Conservation (phyloP, 495 filamentous ascomycete genomes). For the Margaritispora aquatica region DNA sequence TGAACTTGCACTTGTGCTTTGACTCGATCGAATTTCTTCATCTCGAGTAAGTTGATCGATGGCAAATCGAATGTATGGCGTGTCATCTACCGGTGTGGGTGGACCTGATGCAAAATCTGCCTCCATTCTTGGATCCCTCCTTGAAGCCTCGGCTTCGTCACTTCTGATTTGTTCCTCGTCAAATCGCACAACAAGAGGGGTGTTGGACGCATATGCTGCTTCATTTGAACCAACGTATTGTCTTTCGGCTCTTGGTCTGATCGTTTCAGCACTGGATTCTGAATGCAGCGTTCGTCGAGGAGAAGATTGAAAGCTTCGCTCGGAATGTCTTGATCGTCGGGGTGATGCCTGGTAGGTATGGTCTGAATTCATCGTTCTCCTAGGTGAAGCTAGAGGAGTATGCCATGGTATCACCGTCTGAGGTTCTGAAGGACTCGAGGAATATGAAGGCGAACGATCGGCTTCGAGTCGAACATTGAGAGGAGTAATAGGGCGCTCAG, state of each 20-base stretch:
- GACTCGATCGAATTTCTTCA: constrained; percentile 39
- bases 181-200: constrained; percentile 29
- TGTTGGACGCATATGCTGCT: constrained; percentile 12
- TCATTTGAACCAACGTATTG: constrained; percentile 24
- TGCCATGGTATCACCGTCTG: constrained; percentile 43
- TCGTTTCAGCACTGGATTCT: constrained; percentile 27
- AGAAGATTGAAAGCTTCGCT: constrained; percentile 34
- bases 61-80: constrained; percentile 65
- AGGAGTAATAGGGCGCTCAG: constrained; percentile 57
- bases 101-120: constrained; percentile 26
- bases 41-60: constrained; percentile 67
- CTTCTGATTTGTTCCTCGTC: constrained; percentile 29
- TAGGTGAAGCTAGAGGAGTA: constrained; percentile 27
- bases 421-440: constrained; percentile 41
- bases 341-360: constrained; percentile 33
- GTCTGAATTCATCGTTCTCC: background rate
- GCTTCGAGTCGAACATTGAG: constrained; percentile 46
- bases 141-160: constrained; percentile 26
- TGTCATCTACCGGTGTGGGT: constrained; percentile 60
- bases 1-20: constrained; percentile 30
- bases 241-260: constrained; percentile 22
- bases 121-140: constrained; percentile 22
- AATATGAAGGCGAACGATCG: constrained; percentile 39
- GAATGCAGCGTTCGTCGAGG: constrained; percentile 27
- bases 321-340: constrained; percentile 28